Evolutionary conservation across 345 rosid species (phyloP).

Genomic region (Pseudoturritis turrita): DNA sequence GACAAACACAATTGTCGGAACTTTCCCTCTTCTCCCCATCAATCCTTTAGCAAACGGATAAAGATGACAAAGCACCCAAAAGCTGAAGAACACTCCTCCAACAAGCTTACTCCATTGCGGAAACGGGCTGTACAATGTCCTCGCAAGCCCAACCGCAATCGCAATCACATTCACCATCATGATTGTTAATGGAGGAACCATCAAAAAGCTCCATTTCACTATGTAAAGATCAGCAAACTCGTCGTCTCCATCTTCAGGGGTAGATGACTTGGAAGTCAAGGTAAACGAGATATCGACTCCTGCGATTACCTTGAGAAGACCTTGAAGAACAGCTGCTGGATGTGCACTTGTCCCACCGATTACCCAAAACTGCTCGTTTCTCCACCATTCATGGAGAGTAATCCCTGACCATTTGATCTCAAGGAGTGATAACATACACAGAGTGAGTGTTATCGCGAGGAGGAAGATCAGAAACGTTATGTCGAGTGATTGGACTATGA

Average conservation of each 20-base stretch:
- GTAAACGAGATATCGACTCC: constrained; percentile 78
- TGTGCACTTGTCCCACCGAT: constrained; percentile 87
- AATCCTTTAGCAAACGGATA: constrained; percentile 76
- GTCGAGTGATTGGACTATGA: constrained; percentile 61
- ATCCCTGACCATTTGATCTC: constrained; percentile 81
- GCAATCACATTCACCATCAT: constrained; percentile 63
- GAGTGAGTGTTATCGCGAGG: constrained; percentile 53
- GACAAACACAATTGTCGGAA: constrained; percentile 68
- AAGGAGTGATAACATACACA: constrained; percentile 58
- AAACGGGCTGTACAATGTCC: constrained; percentile 60
- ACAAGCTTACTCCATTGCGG: constrained; percentile 78
- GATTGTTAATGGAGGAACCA: constrained; percentile 67
- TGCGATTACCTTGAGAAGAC: constrained; percentile 66
- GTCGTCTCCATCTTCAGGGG: constrained; percentile 63
- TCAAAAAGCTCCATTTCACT: constrained; percentile 65
- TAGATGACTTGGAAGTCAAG: constrained; percentile 60
- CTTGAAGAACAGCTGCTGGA: constrained; percentile 73
- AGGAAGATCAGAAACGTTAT: constrained; percentile 50
- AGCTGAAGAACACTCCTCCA: constrained; percentile 83
- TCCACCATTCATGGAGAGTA: constrained; percentile 84
- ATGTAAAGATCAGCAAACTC: constrained; percentile 57
- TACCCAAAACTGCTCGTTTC: constrained; percentile 79
- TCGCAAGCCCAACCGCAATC: constrained; percentile 53
- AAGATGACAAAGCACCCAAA: constrained; percentile 75
- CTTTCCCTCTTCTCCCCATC: constrained; percentile 80